Evolutionary conservation across 2,329 filamentous ascomycete genomes (phyloP).

Genomic region (Cercospora brassicicola): DNA sequence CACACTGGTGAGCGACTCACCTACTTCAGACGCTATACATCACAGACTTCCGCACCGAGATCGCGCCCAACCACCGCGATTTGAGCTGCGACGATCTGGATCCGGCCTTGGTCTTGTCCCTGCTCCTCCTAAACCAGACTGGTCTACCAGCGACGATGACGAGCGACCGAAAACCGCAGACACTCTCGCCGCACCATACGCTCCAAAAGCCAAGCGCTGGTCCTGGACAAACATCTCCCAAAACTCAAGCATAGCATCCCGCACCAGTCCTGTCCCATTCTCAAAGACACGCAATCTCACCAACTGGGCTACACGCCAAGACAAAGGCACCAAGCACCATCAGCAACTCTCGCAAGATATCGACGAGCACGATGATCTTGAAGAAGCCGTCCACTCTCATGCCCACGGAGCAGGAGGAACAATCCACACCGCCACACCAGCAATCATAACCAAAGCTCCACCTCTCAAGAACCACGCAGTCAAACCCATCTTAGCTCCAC

Average conservation of each 20-base stretch:
- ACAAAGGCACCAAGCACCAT: neutral
- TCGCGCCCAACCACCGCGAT: constrained; percentile 4
- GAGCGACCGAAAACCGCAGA: neutral
- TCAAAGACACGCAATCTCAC: neutral
- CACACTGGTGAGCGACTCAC: neutral
- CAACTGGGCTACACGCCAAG: neutral
- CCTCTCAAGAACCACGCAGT: constrained; percentile 9
- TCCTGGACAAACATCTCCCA: constrained; percentile 6
- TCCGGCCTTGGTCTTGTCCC: neutral
- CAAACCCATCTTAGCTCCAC: constrained; percentile 4
- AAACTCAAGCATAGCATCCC: neutral
- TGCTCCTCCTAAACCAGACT: neutral
- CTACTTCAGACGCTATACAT: neutral
- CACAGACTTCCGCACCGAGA: neutral
- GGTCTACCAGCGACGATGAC: neutral
- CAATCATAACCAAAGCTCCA: neutral
- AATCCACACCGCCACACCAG: neutral
- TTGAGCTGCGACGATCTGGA: neutral
- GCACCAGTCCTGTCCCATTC: neutral
- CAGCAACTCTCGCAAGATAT: neutral
- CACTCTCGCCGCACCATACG: neutral
- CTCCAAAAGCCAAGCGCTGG: neutral
- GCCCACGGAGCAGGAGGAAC: neutral
- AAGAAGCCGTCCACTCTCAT: neutral
- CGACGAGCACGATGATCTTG: neutral